phyloP scores from a whole-genome alignment of 179 eudicot species.

The Beta macrorhiza region DNA sequence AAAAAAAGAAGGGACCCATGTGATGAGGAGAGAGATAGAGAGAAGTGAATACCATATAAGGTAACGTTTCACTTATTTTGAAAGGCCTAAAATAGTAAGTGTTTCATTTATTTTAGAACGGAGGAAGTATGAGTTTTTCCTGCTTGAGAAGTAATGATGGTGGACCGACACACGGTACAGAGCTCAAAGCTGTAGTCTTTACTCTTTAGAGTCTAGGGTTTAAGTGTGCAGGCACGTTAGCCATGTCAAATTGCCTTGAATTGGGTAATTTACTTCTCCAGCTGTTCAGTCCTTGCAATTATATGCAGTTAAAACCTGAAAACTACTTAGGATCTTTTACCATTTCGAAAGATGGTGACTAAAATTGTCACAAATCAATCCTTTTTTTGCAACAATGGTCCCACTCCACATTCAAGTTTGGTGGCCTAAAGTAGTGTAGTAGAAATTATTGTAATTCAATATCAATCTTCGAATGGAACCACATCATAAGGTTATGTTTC shows the following conservation, averaged over 20 bases:
- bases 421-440: too few species aligned
- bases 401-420: too few species aligned
- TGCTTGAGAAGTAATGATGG: background rate
- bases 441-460: too few species aligned
- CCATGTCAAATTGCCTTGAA: background rate
- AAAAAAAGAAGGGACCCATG: too few species aligned
- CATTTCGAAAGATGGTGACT: background rate
- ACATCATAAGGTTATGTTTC: too few species aligned
- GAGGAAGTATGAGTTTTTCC: background rate
- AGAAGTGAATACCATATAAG: too few species aligned
- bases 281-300: background rate
- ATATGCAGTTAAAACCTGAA: background rate
- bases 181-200: background rate
- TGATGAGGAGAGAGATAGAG: too few species aligned
- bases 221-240: background rate
- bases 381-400: background rate
- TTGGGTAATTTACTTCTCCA: background rate
- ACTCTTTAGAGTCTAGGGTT: background rate
- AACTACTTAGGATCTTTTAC: background rate
- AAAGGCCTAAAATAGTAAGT: too few species aligned
- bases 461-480: too few species aligned
- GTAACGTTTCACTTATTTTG: too few species aligned
- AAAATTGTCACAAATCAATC: background rate
- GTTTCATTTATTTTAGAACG: too few species aligned
- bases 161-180: background rate